A percentile compares a stretch with the other conserved stretches of the same genome.
Evolutionary conservation across 257 asterid genomes (phyloP).

Genomic region (Pogostemon cablin): DNA sequence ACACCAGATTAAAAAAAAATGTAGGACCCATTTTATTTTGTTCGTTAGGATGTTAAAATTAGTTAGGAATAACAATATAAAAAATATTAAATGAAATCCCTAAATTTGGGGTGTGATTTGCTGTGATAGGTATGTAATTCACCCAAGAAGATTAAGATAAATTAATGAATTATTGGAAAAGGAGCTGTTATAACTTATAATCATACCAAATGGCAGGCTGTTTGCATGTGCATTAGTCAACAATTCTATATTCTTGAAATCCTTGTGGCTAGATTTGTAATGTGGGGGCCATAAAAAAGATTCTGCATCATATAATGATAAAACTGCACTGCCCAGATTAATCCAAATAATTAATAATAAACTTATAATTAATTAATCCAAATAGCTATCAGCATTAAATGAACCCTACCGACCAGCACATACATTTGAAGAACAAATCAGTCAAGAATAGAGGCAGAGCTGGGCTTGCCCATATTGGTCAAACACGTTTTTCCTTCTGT

Average conservation of each 20-base stretch:
- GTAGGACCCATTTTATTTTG: too few relatives aligned
- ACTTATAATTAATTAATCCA: not conserved
- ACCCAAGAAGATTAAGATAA: not conserved
- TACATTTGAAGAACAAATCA: not conserved
- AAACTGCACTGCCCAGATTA: constrained; percentile 14
- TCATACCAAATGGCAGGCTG: constrained; percentile 33
- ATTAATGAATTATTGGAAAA: constrained; percentile 18
- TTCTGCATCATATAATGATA: constrained; percentile 30
- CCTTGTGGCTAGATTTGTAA: constrained; percentile 26
- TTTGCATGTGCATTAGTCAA: constrained; percentile 36
- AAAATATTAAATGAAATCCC: not conserved
- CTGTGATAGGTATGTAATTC: too few relatives aligned
- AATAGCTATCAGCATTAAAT: too few relatives aligned
- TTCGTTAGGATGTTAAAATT: too few relatives aligned
- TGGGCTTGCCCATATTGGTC: not conserved
- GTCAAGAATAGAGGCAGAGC: not conserved
- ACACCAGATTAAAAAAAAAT: too few relatives aligned
- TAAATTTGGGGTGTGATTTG: constrained; percentile 4
- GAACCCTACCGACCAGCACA: not conserved
- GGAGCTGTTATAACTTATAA: constrained; percentile 33
- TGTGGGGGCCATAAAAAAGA: constrained; percentile 23
- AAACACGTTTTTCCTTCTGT: not conserved
- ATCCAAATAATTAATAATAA: not conserved
- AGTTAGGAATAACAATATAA: too few relatives aligned
- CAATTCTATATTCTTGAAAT: constrained; percentile 14